Base-by-base conservation (phyloP, 2,329 filamentous ascomycete genomes). In the Periconia sp. region DNA sequence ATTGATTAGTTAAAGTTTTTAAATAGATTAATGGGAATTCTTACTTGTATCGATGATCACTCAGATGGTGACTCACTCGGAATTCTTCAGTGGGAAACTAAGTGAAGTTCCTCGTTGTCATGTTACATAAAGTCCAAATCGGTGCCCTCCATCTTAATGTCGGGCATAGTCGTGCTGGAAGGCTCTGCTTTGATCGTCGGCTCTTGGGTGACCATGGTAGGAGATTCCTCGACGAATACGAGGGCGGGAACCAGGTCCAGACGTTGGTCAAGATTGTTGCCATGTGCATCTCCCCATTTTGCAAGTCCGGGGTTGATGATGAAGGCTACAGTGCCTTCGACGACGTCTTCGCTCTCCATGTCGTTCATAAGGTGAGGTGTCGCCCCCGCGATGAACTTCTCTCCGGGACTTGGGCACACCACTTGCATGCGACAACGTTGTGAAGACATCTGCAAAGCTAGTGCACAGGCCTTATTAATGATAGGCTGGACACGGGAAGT, bases 211-310 rank as follows among this genome's bases (percentile, higher is more conserved):
- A 37, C 15, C 5, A 11, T 47, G 27, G 18, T 17, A 14, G 17
- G 42, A 14, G 47, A 11, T 37, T 44, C 42, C 45, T 44, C 42
- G n/a, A 50, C 37, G 19, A 37, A 49, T 8, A 52, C 46, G 46
- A 35, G n/a, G 14, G 50, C 11, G 9, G 54, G 54, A 14, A 53
- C 54, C 2, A 59, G 20, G 27, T 61, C 58, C 27, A 62, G 56
- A 6, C 54, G 45, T 1, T 59, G 41, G 13, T 63, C 59, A 15
- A 65, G 41, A 19, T 62, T 44, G 45, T 60, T 59, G 2, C 63
- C 64, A 20, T 61, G 51, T 0, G 51, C 52, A 58, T 68, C 56
- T 1, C 64, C 66, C 65, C 63, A 70, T 20, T 66, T 66, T 0
- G 53, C 56, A 1, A 70, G 48, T 1, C 63, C 63, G 0, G 63